Conservation (phyloP, 2,329 filamentous ascomycete genomes). For the Albifimbria verrucaria region DNA sequence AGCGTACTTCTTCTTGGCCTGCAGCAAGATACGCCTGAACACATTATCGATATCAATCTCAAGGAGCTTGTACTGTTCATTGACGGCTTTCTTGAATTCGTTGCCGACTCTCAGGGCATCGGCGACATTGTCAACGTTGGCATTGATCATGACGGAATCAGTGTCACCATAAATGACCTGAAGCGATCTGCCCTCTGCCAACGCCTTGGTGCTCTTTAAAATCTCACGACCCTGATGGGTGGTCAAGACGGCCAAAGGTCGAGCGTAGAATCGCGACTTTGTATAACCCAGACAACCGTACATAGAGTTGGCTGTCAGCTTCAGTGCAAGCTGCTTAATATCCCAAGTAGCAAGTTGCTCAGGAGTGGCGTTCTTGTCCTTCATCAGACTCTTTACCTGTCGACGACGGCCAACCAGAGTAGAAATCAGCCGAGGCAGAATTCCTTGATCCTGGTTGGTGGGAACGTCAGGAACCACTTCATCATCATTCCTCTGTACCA, state of each 20-base stretch:
- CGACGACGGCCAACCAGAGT: constrained; percentile 85
- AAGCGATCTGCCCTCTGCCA: constrained; percentile 86
- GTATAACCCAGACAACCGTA: constrained; percentile 97
- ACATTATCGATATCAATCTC: constrained; percentile 99
- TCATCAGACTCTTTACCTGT: constrained; percentile 96
- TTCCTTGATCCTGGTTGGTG: constrained; percentile 71
- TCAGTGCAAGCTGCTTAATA: constrained; percentile 94
- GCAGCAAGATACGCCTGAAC: constrained; percentile 87
- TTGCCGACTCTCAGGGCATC: constrained; percentile 89
- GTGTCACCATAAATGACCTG: constrained; percentile 99
- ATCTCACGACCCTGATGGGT: constrained; percentile 98
- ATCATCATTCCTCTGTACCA: constrained; percentile 61
- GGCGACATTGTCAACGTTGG: constrained; percentile 88
- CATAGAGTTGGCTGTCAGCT: constrained; percentile 99
- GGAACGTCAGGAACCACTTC: constrained; percentile 89
- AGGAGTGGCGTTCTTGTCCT: constrained; percentile 78
- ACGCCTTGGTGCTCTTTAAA: constrained; percentile 88
- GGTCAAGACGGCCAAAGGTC: constrained; percentile 90
- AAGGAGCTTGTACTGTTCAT: constrained; percentile 85
- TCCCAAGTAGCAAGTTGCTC: constrained; percentile 95
- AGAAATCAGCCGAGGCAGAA: constrained; percentile 86
- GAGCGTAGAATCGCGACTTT: constrained; percentile 94
- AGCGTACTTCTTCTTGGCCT: constrained; percentile 99
- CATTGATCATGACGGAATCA: constrained; percentile 99
- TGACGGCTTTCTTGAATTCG: constrained; percentile 93